A percentile compares a stretch with the other conserved stretches of the same genome.
phyloP scores from a whole-genome alignment of 805 yeast genomes.

The Cyberlindnera samutprakarnensis region DNA sequence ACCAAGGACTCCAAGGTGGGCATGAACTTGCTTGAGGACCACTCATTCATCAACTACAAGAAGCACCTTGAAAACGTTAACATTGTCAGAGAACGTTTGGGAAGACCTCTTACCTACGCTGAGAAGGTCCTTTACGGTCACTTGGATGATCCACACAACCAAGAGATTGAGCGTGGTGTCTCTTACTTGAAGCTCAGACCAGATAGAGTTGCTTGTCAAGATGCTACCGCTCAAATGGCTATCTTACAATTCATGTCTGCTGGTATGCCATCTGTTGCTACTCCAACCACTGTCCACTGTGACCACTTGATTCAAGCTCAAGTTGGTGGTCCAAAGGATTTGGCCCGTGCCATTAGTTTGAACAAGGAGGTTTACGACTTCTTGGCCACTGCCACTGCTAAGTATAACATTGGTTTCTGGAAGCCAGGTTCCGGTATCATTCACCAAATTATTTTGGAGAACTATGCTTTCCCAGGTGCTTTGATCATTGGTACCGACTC shows the following conservation, averaged over 20 bases:
- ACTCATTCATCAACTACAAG: slow-evolving; percentile 87
- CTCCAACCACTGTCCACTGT: slow-evolving; percentile 95
- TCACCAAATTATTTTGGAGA: slow-evolving; percentile 94
- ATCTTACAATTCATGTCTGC: slow-evolving; percentile 94
- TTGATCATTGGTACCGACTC: slow-evolving; percentile 96
- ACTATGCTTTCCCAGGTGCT: slow-evolving; percentile 96
- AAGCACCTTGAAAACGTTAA: slow-evolving; percentile 82
- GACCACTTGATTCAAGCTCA: slow-evolving; percentile 97
- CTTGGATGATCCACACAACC: slow-evolving; percentile 86
- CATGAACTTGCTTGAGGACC: slow-evolving; percentile 75
- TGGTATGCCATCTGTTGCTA: slow-evolving; percentile 84
- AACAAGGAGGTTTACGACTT: slow-evolving; percentile 95
- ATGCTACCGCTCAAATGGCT: slow-evolving; percentile 99
- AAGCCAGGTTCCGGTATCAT: slow-evolving; percentile 99
- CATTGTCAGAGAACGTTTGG: slow-evolving; percentile 73
- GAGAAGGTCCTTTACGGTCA: slow-evolving; percentile 95
- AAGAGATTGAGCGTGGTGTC: slow-evolving; percentile 78
- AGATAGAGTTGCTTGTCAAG: slow-evolving; percentile 98
- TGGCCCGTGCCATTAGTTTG: slow-evolving; percentile 76
- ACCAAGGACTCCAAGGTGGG: slow-evolving; percentile 66
- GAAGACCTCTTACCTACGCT: slow-evolving; percentile 89
- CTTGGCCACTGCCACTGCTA: slow-evolving; percentile 82
- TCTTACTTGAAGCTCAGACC: slow-evolving; percentile 93
- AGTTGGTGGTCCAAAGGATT: slow-evolving; percentile 80
- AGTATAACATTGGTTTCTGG: slow-evolving; percentile 98